These are phyloP conservation scores for Trametes cingulata DNA, from an alignment of 768 basidiomycete genomes.

Conservation along the genomic window DNA sequence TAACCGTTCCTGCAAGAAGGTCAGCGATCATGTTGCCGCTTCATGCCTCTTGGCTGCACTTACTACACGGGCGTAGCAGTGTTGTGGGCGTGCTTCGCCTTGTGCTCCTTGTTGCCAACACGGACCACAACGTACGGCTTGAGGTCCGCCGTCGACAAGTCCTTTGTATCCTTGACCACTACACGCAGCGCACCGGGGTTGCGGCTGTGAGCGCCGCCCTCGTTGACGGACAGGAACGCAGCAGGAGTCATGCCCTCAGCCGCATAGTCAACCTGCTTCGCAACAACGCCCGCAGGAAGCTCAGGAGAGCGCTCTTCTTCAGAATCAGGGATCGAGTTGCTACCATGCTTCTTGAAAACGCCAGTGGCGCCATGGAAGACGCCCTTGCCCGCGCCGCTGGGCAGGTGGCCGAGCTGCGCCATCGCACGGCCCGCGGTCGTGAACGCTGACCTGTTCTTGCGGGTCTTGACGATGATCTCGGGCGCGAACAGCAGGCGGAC, in stretches of 20 bases:
- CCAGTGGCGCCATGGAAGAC: slow-evolving; percentile 77
- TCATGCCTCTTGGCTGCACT: too few species aligned
- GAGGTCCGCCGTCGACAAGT: slow-evolving; percentile 49
- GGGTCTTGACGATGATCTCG: slow-evolving; percentile 78
- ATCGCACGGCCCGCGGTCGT: slow-evolving; percentile 82
- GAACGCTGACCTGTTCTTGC: slow-evolving; percentile 91
- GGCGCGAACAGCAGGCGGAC: slow-evolving; percentile 85
- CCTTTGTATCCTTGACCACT: slow-evolving; percentile 73
- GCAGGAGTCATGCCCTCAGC: slow-evolving; percentile 12
- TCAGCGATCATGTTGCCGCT: too few species aligned
- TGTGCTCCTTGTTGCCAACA: slow-evolving; percentile 79
- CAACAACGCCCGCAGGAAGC: slow-evolving; percentile 51
- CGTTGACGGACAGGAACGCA: slow-evolving; percentile 32
- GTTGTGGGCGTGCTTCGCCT: slow-evolving; percentile 82
- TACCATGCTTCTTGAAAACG: slow-evolving; percentile 52
- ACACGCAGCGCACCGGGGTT: slow-evolving; percentile 74
- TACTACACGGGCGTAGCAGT: slow-evolving; percentile 84
- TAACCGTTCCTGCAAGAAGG: slow-evolving; percentile 76
- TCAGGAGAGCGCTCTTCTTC: slow-evolving; percentile 33
- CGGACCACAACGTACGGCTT: slow-evolving; percentile 83
- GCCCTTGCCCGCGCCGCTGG: slow-evolving; percentile 69
- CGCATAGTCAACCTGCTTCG: slow-evolving; percentile 44
- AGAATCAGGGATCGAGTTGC: slow-evolving; percentile 23
- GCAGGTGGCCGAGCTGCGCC: slow-evolving; percentile 78
- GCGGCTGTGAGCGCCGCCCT: slow-evolving; percentile 27